Conservation (phyloP, 2,329 filamentous ascomycete species). For the Phialemonium atrogriseum region DNA sequence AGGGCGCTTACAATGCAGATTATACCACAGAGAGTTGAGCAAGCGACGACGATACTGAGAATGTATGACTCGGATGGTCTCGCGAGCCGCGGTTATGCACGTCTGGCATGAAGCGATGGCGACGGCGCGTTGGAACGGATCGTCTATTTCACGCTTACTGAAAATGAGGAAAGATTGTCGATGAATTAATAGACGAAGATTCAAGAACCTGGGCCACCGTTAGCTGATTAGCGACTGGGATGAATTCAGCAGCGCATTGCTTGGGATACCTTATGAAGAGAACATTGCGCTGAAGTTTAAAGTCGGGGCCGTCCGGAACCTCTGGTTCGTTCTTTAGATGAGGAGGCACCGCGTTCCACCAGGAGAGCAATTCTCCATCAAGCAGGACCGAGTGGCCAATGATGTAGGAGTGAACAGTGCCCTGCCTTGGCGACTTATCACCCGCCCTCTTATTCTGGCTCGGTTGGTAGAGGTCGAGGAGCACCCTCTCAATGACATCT, state of each 20-base stretch:
- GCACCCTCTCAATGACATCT: constrained; percentile 5
- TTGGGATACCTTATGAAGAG: constrained; percentile 3
- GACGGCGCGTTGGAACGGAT: constrained; percentile 6
- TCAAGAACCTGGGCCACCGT: constrained; percentile 2
- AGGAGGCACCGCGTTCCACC: constrained; percentile 4
- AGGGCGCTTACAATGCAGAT: constrained; percentile 5
- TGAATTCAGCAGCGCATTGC: background rate
- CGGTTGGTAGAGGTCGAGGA: constrained; percentile 6
- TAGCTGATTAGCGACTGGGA: background rate
- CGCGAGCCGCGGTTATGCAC: constrained; percentile 4
- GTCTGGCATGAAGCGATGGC: constrained; percentile 4
- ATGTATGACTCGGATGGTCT: constrained; percentile 5
- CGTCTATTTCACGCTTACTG: constrained; percentile 4
- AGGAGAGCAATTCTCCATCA: constrained; percentile 4
- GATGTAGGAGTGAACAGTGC: background rate
- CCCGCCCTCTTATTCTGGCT: background rate
- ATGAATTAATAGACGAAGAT: constrained; percentile 6
- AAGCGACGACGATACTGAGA: constrained; percentile 3
- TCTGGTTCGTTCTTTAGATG: constrained; percentile 5
- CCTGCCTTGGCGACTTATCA: background rate
- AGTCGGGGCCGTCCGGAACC: constrained; percentile 5
- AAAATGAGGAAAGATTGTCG: constrained; percentile 7
- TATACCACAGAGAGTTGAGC: constrained; percentile 7
- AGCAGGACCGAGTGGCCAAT: constrained; percentile 5
- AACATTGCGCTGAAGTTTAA: constrained; percentile 6